phyloP scores from a whole-genome alignment of 768 basidiomycete species.

The Kwoniella botswanensis region DNA sequence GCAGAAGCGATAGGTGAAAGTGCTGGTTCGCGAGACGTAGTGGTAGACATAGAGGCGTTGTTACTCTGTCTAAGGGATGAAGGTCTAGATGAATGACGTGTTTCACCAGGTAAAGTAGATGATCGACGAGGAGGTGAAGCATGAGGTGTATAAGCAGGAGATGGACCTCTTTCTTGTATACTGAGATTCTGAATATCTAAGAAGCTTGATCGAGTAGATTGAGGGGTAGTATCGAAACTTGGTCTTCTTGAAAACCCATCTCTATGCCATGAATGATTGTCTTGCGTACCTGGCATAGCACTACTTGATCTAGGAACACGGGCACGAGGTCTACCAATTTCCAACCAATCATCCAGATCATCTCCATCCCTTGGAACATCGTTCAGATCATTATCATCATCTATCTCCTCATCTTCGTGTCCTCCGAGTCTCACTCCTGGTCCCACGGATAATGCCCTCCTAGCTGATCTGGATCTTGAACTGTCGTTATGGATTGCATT shows the following conservation, averaged over 20 bases:
- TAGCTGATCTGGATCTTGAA: slow-evolving; percentile 58
- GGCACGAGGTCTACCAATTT: slow-evolving; percentile 15
- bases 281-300: slow-evolving; percentile 44
- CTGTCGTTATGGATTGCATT: slow-evolving; percentile 60
- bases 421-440: slow-evolving; percentile 55
- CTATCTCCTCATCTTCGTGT: slow-evolving; percentile 30
- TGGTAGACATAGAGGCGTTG: neutral
- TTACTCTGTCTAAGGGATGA: slow-evolving; percentile 27
- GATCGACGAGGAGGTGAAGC: slow-evolving; percentile 19
- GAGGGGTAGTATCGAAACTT: slow-evolving; percentile 18
- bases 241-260: slow-evolving; percentile 40
- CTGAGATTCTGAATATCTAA: slow-evolving; percentile 18
- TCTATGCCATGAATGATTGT: slow-evolving; percentile 26
- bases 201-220: slow-evolving; percentile 7
- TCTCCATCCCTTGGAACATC: slow-evolving; percentile 30
- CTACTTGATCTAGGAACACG: slow-evolving; percentile 21
- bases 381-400: slow-evolving; percentile 36
- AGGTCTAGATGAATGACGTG: slow-evolving; percentile 9
- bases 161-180: slow-evolving; percentile 44
- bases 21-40: slow-evolving; percentile 24
- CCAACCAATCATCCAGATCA: slow-evolving; percentile 22
- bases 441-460: slow-evolving; percentile 64
- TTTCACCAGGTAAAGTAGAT: slow-evolving; percentile 10
- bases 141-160: slow-evolving; percentile 54
- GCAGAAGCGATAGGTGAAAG: slow-evolving; percentile 50